Conservation (phyloP, 768 basidiomycete species). For the Podaxis sp. region DNA sequence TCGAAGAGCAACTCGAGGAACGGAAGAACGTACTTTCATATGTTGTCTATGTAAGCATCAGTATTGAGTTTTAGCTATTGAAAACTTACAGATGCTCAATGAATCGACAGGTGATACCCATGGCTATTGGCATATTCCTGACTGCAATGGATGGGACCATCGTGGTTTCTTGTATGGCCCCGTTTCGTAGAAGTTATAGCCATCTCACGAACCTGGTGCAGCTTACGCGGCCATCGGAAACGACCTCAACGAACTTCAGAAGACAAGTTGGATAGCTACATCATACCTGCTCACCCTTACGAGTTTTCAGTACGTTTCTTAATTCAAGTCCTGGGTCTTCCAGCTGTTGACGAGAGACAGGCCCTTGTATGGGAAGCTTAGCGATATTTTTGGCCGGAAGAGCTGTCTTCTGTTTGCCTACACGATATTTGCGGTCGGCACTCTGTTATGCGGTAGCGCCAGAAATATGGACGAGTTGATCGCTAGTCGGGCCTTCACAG, state of each 20-base stretch:
- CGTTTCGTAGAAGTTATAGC: background rate
- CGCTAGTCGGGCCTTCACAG: conserved; percentile 51
- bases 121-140: conserved; percentile 20
- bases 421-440: conserved; percentile 52
- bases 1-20: conserved; percentile 13
- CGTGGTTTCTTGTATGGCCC: conserved; percentile 19
- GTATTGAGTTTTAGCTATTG: background rate
- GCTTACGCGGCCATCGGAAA: conserved; percentile 57
- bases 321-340: background rate
- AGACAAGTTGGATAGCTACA: conserved; percentile 67
- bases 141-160: conserved; percentile 20
- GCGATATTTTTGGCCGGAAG: conserved; percentile 68
- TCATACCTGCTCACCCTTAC: conserved; percentile 61
- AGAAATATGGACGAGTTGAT: conserved; percentile 55
- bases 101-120: conserved; percentile 4
- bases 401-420: conserved; percentile 57
- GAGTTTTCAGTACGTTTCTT: conserved; percentile 51
- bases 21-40: conserved; percentile 3
- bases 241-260: conserved; percentile 61
- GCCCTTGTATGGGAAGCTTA: conserved; percentile 63
- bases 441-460: conserved; percentile 52
- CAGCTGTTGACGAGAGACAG: conserved; percentile 27
- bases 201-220: conserved; percentile 15
- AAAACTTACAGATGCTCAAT: background rate
- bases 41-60: conserved; percentile 28